These are phyloP conservation scores for Penicillium griseofulvum DNA, from an alignment of 2,329 filamentous ascomycete genomes.

Conservation along the genomic window DNA sequence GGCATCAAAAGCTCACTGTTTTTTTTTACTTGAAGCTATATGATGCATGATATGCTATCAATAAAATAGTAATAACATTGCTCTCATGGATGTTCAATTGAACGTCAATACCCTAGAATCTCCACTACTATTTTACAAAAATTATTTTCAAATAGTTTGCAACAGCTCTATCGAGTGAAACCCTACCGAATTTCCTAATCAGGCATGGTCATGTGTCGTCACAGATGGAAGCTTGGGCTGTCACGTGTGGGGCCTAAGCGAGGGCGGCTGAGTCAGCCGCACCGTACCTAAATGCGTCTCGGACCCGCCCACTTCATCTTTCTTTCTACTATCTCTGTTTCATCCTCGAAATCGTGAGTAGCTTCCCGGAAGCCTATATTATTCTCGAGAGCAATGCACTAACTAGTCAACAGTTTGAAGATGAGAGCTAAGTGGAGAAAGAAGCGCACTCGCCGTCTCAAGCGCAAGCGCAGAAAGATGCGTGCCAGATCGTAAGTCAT, in stretches of 20 bases:
- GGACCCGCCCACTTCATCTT: conserved; percentile 33
- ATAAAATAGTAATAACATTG: background rate
- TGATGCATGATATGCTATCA: background rate
- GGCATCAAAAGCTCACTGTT: background rate
- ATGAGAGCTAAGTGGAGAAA: conserved; percentile 99
- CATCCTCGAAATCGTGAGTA: conserved; percentile 46
- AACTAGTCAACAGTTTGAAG: conserved; percentile 38
- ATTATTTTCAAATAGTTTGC: background rate
- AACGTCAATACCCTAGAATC: background rate
- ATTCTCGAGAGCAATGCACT: conserved; percentile 13
- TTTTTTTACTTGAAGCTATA: background rate
- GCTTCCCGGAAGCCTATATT: conserved; percentile 2
- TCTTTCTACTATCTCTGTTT: conserved; percentile 44
- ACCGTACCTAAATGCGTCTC: conserved; percentile 42
- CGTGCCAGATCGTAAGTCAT: conserved; percentile 84
- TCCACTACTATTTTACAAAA: background rate
- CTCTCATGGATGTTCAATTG: background rate
- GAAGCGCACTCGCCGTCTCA: conserved; percentile 98
- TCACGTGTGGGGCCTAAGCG: conserved; percentile 11
- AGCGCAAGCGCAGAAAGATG: conserved; percentile 99
- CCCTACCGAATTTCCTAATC: conserved; percentile 11
- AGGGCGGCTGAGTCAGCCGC: conserved; percentile 39
- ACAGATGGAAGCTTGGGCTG: conserved; percentile 1
- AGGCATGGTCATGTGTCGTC: conserved; percentile 7
- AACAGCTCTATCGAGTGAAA: background rate